Evolutionary conservation across 2,329 filamentous ascomycete genomes (phyloP), one percentile per base, ranked within the genome.

Genomic region (Colletotrichum camelliae): DNA sequence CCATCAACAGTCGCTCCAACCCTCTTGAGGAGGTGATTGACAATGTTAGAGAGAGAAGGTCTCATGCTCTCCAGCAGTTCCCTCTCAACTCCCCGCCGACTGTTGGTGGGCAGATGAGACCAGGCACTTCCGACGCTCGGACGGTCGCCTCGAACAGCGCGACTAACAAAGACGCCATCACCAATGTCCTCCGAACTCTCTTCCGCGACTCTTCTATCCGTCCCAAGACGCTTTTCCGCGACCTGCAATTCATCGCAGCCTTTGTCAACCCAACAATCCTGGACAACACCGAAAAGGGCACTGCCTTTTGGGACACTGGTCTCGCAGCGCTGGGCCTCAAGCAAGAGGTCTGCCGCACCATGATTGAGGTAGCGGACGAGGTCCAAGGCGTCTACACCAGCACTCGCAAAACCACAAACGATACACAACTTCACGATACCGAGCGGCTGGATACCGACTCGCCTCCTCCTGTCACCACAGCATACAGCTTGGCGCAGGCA

Each of bases 251-350:
- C 78, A 93, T 94, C 77, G 91, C 92, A 1, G 89, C 92, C 0
- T 93, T 94, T 80, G 91, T 94, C 4, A 90, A 92, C 7, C 83
- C 91, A 1, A 85, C 88, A 1, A 85, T 92, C 2, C 85, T 94
- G 9, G 92, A 94, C 80, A 89, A 89, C 78, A 90, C 90, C 0
- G 92, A 93, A 55, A 88, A 88, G 4, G 92, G 91, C 67, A 97
- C 96, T 79, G 95, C 96, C 0, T 98, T 98, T 83, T 95, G 96
- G 91, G 95, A 98, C 80, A 94, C 96, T 31, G 95, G 95, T 0
- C 90, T 98, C 7, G 96, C 97, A 1, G 96, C 96, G 3, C 88
- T 98, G n/a, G 92, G 93, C 43, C 89, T 98, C 69, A 98, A 98
- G 84, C 93, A 95, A 78, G 95, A 98, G 78, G 93, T 97, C 6